A percentile compares a stretch with the other conserved stretches of the same genome.
Evolutionary conservation across 1,284 basidiomycete species (phyloP).

Genomic region (Boletellus deceptivus): DNA sequence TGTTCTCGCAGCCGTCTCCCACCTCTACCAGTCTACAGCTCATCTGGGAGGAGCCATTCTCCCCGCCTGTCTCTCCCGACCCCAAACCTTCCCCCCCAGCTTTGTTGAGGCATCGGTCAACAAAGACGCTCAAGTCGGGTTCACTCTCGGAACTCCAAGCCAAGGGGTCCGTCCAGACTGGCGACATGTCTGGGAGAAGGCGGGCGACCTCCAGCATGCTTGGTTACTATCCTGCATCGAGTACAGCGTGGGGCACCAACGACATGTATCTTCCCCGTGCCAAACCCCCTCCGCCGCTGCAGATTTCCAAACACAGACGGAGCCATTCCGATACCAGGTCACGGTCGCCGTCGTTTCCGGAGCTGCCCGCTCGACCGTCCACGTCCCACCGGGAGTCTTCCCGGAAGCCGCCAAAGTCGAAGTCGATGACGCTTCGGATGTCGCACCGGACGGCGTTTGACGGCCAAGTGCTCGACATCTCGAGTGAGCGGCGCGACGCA

Average conservation of each 20-base stretch:
- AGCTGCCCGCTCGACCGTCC: not conserved
- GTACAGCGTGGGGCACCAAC: constrained; percentile 10
- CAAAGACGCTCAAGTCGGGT: not conserved
- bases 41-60: not conserved
- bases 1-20: not conserved
- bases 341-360: not conserved
- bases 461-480: not conserved
- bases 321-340: constrained; percentile 2
- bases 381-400: not conserved
- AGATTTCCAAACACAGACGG: constrained; percentile 10
- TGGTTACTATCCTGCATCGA: not conserved
- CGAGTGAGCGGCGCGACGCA: not conserved
- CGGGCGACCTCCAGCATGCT: not conserved
- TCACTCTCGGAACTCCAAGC: not conserved
- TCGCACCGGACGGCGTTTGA: not conserved
- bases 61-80: not conserved
- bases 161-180: not conserved
- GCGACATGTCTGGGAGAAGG: not conserved
- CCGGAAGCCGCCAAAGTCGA: not conserved
- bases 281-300: constrained; percentile 18
- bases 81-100: not conserved
- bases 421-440: not conserved
- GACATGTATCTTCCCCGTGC: constrained; percentile 26
- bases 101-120: not conserved
- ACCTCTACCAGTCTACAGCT: not conserved